A percentile compares a stretch with the other conserved stretches of the same genome.
Conservation (phyloP, 2,329 filamentous ascomycete genomes). For the Ceratocystis smalleyi region DNA sequence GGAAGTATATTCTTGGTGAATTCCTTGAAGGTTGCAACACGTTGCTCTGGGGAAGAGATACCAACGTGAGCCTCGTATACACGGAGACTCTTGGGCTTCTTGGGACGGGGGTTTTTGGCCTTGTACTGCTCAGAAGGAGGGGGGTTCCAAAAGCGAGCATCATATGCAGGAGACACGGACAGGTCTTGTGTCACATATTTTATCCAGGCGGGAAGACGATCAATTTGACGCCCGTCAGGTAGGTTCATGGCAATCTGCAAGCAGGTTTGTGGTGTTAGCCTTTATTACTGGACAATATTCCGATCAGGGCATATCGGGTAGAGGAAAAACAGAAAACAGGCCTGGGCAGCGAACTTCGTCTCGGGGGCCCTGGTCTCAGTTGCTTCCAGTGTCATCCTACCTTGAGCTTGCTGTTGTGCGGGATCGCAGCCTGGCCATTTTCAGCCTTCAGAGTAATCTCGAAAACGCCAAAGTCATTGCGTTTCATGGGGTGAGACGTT, state of each 20-base stretch:
- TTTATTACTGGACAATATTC: not conserved
- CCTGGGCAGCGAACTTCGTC: not conserved
- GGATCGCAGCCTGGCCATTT: conserved; percentile 61
- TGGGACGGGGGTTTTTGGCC: conserved; percentile 69
- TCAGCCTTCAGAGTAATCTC: conserved; percentile 61
- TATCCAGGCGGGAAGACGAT: conserved; percentile 91
- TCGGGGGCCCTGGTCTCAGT: not conserved
- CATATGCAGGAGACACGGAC: conserved; percentile 76
- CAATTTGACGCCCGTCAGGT: conserved; percentile 63
- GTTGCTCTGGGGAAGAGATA: conserved; percentile 80
- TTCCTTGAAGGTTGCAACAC: conserved; percentile 89
- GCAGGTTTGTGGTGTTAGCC: not conserved
- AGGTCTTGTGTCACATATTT: conserved; percentile 93
- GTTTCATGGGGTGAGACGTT: conserved; percentile 72
- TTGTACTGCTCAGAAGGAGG: conserved; percentile 58
- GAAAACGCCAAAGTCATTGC: conserved; percentile 72
- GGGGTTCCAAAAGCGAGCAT: conserved; percentile 95
- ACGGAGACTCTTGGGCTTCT: conserved; percentile 70
- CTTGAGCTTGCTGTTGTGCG: conserved; percentile 94
- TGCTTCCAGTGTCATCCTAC: conserved; percentile 30
- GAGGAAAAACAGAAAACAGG: not conserved
- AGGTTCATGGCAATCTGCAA: conserved; percentile 65
- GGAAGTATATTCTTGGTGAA: conserved; percentile 88
- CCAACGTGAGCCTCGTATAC: conserved; percentile 99
- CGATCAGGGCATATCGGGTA: not conserved